A percentile compares a stretch with the other conserved stretches of the same genome.
Evolutionary conservation across 139 green algal genomes (phyloP).

Genomic region (Chlamydomonas applanata): DNA sequence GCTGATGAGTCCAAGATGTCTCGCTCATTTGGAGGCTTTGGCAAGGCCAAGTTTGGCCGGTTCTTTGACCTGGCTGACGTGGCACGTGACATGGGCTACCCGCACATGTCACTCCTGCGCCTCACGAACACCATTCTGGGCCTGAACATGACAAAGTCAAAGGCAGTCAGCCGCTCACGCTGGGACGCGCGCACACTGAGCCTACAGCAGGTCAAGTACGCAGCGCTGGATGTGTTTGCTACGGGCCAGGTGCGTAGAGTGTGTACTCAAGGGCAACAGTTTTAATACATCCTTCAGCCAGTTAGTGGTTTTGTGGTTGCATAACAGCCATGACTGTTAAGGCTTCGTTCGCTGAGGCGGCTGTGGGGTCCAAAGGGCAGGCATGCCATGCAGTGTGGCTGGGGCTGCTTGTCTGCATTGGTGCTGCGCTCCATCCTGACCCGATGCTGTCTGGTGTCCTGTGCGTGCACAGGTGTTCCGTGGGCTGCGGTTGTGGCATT

Average conservation of each 20-base stretch:
- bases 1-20: slow-evolving; percentile 57
- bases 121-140: slow-evolving; percentile 30
- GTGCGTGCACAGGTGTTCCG: slow-evolving; percentile 26
- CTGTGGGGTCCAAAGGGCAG: neutral
- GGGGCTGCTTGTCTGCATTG: neutral
- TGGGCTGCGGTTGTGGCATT: slow-evolving; percentile 61
- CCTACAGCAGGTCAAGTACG: slow-evolving; percentile 50
- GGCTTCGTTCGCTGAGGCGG: neutral
- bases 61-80: slow-evolving; percentile 29
- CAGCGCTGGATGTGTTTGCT: slow-evolving; percentile 36
- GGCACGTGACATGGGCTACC: slow-evolving; percentile 33
- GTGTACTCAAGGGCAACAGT: too few relatives aligned
- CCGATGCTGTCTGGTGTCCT: neutral
- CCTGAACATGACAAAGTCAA: slow-evolving; percentile 37
- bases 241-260: slow-evolving; percentile 12
- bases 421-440: too few relatives aligned
- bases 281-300: too few relatives aligned
- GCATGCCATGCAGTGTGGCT: neutral
- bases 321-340: neutral
- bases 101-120: neutral
- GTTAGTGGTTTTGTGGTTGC: neutral
- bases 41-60: slow-evolving; percentile 23
- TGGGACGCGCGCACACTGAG: slow-evolving; percentile 41
- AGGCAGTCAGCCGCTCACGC: slow-evolving; percentile 45
- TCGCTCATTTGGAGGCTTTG: slow-evolving; percentile 35